Evolutionary conservation across 768 basidiomycete species (phyloP).

Genomic region (Melanogaster broomeanus): DNA sequence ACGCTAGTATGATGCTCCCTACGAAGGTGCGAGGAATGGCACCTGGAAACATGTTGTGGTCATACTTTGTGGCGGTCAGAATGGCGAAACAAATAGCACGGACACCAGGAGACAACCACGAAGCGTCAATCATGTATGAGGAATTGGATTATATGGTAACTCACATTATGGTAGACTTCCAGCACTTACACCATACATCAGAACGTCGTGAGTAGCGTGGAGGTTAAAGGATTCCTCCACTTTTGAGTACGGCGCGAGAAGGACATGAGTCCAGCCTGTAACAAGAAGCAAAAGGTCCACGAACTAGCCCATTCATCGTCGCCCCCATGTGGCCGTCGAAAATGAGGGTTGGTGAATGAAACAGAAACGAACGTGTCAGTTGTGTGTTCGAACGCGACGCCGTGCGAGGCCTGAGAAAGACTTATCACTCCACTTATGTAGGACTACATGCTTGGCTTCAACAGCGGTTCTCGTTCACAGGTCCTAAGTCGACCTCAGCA

Average conservation of each 20-base stretch:
- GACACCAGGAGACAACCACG: neutral
- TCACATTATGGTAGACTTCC: conserved; percentile 50
- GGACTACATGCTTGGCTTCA: neutral
- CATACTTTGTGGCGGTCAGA: conserved; percentile 58
- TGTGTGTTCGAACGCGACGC: neutral
- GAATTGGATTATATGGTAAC: conserved; percentile 17
- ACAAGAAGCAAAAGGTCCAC: conserved; percentile 54
- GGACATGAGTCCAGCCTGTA: conserved; percentile 64
- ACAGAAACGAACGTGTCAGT: neutral
- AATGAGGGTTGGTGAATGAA: no score
- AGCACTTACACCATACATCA: conserved; percentile 66
- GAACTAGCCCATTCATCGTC: conserved; percentile 19
- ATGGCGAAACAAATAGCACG: neutral
- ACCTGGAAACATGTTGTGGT: conserved; percentile 87
- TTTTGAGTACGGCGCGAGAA: conserved; percentile 87
- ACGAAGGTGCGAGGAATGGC: conserved; percentile 88
- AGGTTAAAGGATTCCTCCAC: conserved; percentile 98
- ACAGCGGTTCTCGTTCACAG: neutral
- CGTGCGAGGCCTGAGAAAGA: neutral
- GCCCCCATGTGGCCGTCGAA: neutral
- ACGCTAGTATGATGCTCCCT: conserved; percentile 72
- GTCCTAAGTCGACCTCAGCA: no score
- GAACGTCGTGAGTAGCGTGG: conserved; percentile 86
- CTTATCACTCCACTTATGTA: neutral
- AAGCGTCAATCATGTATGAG: conserved; percentile 9